Percentiles rank a stretch among this genome's conserved stretches.
phyloP scores from a whole-genome alignment of 2,329 filamentous ascomycete genomes.

The Fonsecaea erecta region DNA sequence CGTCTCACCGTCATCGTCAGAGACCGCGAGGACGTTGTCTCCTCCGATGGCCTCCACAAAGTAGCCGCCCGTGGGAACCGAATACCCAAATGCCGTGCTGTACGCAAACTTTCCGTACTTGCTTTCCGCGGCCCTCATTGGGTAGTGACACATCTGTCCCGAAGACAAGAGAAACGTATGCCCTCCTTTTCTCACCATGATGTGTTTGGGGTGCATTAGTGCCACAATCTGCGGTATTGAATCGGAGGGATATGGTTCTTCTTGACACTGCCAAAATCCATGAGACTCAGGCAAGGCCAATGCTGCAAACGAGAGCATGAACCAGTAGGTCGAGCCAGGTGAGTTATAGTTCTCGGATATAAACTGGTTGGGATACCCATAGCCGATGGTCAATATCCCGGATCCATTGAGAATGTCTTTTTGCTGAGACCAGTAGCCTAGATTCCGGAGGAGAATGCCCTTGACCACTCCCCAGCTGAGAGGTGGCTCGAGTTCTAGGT shows the following conservation, averaged over 20 bases:
- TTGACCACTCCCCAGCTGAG: slow-evolving; percentile 80
- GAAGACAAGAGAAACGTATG: slow-evolving; percentile 77
- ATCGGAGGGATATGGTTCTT: slow-evolving; percentile 63
- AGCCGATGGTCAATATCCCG: slow-evolving; percentile 76
- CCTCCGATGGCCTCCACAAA: slow-evolving; percentile 77
- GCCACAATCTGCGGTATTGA: slow-evolving; percentile 64
- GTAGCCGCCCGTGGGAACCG: slow-evolving; percentile 75
- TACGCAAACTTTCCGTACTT: slow-evolving; percentile 83
- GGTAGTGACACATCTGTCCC: slow-evolving; percentile 80
- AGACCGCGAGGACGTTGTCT: slow-evolving; percentile 75
- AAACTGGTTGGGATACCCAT: slow-evolving; percentile 79
- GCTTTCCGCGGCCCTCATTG: slow-evolving; percentile 78
- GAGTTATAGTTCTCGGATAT: slow-evolving; percentile 85
- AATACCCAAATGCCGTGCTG: slow-evolving; percentile 75
- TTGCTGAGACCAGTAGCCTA: slow-evolving; percentile 80
- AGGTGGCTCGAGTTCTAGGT: slow-evolving; percentile 71
- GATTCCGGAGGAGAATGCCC: slow-evolving; percentile 72
- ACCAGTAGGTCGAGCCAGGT: slow-evolving; percentile 75
- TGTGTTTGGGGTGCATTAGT: slow-evolving; percentile 72
- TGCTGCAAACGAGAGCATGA: slow-evolving; percentile 76
- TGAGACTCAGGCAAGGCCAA: slow-evolving; percentile 71
- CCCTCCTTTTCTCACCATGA: slow-evolving; percentile 71
- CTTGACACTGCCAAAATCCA: slow-evolving; percentile 73
- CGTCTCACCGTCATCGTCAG: slow-evolving; percentile 75
- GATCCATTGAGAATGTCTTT: slow-evolving; percentile 74